Conservation (phyloP, 345 rosid species). For the Balakata baccata region DNA sequence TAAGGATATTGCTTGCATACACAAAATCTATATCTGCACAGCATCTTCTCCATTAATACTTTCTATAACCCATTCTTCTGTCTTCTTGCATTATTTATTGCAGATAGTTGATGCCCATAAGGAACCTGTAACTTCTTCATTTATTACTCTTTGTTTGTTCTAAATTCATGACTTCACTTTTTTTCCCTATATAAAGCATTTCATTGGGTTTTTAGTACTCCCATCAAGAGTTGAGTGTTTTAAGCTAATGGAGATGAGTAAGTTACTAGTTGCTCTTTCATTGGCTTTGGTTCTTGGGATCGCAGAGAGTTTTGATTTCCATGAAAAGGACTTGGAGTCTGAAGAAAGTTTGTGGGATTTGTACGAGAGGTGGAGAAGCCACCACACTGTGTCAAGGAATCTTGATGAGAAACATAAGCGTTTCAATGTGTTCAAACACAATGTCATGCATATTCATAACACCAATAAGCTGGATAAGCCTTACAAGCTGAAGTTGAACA, state of each 20-base stretch:
- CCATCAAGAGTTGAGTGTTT: not conserved
- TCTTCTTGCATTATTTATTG: slow-evolving; percentile 1
- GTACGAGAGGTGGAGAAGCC: slow-evolving; percentile 85
- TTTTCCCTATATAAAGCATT: slow-evolving; percentile 31
- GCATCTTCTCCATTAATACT: slow-evolving; percentile 18
- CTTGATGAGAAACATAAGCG: slow-evolving; percentile 61
- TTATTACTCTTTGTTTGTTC: slow-evolving; percentile 17
- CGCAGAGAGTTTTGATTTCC: slow-evolving; percentile 58
- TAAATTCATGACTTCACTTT: slow-evolving; percentile 1
- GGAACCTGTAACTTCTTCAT: slow-evolving; percentile 46
- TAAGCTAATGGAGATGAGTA: slow-evolving; percentile 19
- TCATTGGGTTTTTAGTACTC: not conserved
- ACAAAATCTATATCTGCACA: not conserved
- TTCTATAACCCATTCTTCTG: slow-evolving; percentile 16
- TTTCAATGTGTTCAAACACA: slow-evolving; percentile 74
- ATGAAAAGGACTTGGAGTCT: slow-evolving; percentile 54
- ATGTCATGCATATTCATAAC: slow-evolving; percentile 63
- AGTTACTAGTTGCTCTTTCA: slow-evolving; percentile 33
- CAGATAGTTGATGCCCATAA: slow-evolving; percentile 39
- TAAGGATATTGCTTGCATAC: slow-evolving; percentile 14
- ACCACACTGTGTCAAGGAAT: slow-evolving; percentile 65
- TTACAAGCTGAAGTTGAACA: slow-evolving; percentile 74
- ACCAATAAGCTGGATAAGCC: slow-evolving; percentile 66
- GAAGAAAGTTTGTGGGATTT: slow-evolving; percentile 72
- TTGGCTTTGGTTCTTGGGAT: slow-evolving; percentile 42